Evolutionary conservation across 1,284 basidiomycete species (phyloP), one percentile per base, ranked within the genome.

Genomic region (Apiotrichum domesticum): DNA sequence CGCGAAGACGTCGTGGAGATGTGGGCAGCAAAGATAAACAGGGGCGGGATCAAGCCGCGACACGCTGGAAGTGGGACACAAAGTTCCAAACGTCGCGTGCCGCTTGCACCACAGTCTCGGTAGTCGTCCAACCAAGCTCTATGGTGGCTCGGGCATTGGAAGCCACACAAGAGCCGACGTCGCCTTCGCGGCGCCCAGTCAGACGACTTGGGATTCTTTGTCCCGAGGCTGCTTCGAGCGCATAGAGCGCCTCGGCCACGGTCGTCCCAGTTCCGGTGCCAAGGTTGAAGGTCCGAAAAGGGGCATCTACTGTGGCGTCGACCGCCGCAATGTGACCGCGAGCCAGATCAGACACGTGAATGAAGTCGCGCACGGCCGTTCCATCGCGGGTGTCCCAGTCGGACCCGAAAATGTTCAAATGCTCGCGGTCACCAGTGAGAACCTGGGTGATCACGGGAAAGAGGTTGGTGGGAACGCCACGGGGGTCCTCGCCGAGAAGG

Each of bases 231-330:
- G 40, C 33, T 46, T 58, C 53, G 13, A 58, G 54, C 9, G 53
- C 54, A 1, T n/a, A 2, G 11, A 52, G 43, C 11, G 54, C 57
- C 46, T 58, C 57, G 29, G 53, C 45, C 34, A 58, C 87, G 39
- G 87, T 88, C 51, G 87, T 90, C 56, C 87, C 87, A 71, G 87
- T 79, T 66, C 87, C 87, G 84, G 89, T 86, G 54, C 84, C 72
- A 35, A 82, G 63, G 81, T 89, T 90, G 83, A 88, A 89, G 52
- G 82, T 79, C 70, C 57, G 57, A 53, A 58, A 58, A 1, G 57
- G 41, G 4, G 13, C 45, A 4, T 15, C 15, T 29, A 58, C n/a
- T 8, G 46, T 21, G 34, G 51, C 51, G 15, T 52, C 35, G 32
- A 67, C 52, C 4, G 65, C 65, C 0, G 62, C 65, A 21, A 67